Percentiles rank a stretch among this genome's conserved stretches.
Evolutionary conservation across 176 grass and related monocot species (phyloP).

Genomic region (Raddia guianensis): DNA sequence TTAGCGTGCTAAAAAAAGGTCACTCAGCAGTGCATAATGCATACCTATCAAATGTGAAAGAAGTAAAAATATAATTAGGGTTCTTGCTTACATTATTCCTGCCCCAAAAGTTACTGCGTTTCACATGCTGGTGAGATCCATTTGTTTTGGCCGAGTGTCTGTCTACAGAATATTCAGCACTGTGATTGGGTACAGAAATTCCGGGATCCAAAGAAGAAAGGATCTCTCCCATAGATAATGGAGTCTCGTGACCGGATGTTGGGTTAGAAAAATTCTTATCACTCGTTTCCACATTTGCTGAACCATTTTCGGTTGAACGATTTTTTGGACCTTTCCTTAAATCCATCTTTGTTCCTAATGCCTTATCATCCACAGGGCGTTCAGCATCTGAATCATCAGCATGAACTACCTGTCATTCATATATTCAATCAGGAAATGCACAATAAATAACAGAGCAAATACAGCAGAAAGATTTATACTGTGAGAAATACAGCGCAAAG

Average conservation of each 20-base stretch:
- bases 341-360: conserved; percentile 46
- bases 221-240: conserved; percentile 98
- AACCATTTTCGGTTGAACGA: conserved; percentile 53
- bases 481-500: neutral
- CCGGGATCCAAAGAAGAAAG: conserved; percentile 93
- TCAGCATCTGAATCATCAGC: conserved; percentile 71
- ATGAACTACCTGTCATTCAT: conserved; percentile 71
- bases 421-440: conserved; percentile 35
- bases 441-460: conserved; percentile 22
- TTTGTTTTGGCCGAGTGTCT: conserved; percentile 71
- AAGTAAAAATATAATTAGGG: conserved; percentile 15
- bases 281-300: conserved; percentile 43
- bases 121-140: conserved; percentile 69
- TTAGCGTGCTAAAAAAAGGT: conserved; percentile 22
- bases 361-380: conserved; percentile 42
- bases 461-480: neutral
- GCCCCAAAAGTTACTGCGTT: conserved; percentile 86
- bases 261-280: conserved; percentile 63
- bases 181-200: conserved; percentile 62
- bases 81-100: conserved; percentile 74
- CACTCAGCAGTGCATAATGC: neutral
- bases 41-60: conserved; percentile 24
- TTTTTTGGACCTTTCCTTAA: conserved; percentile 54
- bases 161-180: conserved; percentile 67
- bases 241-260: conserved; percentile 48